Percentiles rank a stretch among this genome's conserved stretches.
Evolutionary conservation across 345 rosid genomes (phyloP).

Genomic region (Schrenkiella parvula): DNA sequence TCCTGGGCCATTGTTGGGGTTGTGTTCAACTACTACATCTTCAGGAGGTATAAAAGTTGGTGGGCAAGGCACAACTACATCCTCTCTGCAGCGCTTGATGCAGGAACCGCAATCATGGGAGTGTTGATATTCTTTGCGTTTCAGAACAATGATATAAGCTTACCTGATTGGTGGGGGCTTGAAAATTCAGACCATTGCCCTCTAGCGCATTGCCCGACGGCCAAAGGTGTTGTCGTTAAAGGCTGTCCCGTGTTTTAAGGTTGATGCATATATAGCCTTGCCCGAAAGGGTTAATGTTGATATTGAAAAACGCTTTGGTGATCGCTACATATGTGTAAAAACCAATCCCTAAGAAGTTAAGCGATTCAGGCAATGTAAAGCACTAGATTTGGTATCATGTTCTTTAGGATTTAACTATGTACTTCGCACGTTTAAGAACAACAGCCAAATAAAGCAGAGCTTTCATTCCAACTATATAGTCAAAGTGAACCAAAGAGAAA

Average conservation of each 20-base stretch:
- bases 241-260: conserved; percentile 60
- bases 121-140: conserved; percentile 52
- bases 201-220: conserved; percentile 61
- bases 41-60: conserved; percentile 56
- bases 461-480: conserved; percentile 16
- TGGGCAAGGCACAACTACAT: conserved; percentile 75
- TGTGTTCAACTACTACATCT: conserved; percentile 62
- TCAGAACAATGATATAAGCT: conserved; percentile 47
- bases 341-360: neutral
- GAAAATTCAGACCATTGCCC: conserved; percentile 49
- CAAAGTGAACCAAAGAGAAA: conserved; percentile 5
- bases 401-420: conserved; percentile 14
- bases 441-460: conserved; percentile 5
- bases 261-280: neutral
- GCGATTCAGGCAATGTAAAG: conserved; percentile 14
- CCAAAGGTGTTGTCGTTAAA: conserved; percentile 44
- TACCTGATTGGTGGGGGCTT: conserved; percentile 79
- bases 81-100: conserved; percentile 75
- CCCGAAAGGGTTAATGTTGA: conserved; percentile 1
- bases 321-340: conserved; percentile 1
- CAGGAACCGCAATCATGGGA: conserved; percentile 73
- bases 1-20: conserved; percentile 63
- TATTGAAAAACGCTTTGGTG: neutral
- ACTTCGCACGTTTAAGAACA: conserved; percentile 8
- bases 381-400: conserved; percentile 21